These are phyloP conservation scores for Penicillium vulpinum DNA, from an alignment of 2,329 filamentous ascomycete genomes.

Conservation along the genomic window DNA sequence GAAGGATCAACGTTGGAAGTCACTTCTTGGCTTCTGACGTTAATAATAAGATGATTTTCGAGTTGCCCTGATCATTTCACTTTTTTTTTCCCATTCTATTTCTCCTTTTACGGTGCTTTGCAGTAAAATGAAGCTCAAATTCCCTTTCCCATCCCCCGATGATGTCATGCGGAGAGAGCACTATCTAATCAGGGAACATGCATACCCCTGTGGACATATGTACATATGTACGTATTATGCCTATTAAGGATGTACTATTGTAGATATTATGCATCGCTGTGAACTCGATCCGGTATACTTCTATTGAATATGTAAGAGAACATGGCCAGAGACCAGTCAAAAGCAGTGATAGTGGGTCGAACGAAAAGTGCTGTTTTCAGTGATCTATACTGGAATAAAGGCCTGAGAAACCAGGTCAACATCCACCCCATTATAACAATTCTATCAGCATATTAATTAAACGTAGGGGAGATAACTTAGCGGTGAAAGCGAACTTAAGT, in stretches of 20 bases:
- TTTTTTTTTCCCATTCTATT: not conserved
- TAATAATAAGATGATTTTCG: not conserved
- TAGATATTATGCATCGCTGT: not conserved
- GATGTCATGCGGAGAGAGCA: slow-evolving; percentile 29
- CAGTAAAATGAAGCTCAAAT: not conserved
- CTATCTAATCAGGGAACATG: not conserved
- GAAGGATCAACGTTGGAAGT: slow-evolving; percentile 9
- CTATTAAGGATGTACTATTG: no score
- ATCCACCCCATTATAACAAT: not conserved
- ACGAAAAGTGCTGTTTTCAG: not conserved
- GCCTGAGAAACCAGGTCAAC: not conserved
- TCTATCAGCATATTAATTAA: not conserved
- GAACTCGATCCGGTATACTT: not conserved
- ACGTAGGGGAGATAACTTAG: not conserved
- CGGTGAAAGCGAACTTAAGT: no score
- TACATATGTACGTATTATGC: no score
- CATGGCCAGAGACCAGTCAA: not conserved
- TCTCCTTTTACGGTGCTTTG: not conserved
- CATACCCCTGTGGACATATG: no score
- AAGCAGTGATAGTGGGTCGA: not conserved
- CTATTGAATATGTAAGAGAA: not conserved
- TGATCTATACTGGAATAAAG: not conserved
- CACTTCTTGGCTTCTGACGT: not conserved
- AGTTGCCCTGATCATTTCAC: not conserved
- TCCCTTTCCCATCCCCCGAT: slow-evolving; percentile 6